Evolutionary conservation across 1,284 basidiomycete genomes (phyloP).

Genomic region (Rhodotorula sp.): DNA sequence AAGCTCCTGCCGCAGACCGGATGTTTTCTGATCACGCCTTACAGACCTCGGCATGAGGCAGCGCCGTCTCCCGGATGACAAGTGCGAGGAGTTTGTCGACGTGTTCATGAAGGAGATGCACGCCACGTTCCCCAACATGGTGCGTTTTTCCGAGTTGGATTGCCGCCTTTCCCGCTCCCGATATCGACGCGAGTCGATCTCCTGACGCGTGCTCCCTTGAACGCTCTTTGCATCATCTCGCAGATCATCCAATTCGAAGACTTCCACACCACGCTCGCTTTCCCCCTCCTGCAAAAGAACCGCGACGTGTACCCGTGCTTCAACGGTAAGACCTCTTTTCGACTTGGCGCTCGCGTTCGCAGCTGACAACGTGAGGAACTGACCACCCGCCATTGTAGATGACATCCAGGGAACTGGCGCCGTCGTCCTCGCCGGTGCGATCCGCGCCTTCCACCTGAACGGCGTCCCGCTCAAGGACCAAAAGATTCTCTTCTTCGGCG

Average conservation of each 20-base stretch:
- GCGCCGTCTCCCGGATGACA: conserved; percentile 63
- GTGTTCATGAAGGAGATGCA: conserved; percentile 85
- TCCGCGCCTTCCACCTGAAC: conserved; percentile 80
- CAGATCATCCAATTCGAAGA: conserved; percentile 75
- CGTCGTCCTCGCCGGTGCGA: conserved; percentile 85
- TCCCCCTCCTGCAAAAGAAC: conserved; percentile 74
- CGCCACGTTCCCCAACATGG: conserved; percentile 67
- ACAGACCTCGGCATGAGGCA: conserved; percentile 73
- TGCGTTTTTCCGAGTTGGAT: conserved; percentile 45
- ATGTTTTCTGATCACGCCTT: not conserved
- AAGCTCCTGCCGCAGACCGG: not conserved
- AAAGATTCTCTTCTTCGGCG: conserved; percentile 86
- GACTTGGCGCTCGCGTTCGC: not conserved
- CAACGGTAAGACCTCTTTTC: conserved; percentile 59
- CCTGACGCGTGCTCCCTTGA: conserved; percentile 17
- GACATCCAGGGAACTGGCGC: conserved; percentile 72
- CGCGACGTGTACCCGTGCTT: conserved; percentile 74
- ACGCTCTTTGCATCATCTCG: conserved; percentile 34
- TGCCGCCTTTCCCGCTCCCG: too few relatives aligned
- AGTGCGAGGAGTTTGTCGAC: conserved; percentile 71
- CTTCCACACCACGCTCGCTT: conserved; percentile 60
- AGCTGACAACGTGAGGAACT: not conserved
- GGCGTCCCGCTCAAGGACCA: conserved; percentile 70
- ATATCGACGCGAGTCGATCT: too few relatives aligned
- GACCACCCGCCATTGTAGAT: not conserved